Evolutionary conservation across 768 basidiomycete species (phyloP).

Genomic region (Fomitopsis serialis): DNA sequence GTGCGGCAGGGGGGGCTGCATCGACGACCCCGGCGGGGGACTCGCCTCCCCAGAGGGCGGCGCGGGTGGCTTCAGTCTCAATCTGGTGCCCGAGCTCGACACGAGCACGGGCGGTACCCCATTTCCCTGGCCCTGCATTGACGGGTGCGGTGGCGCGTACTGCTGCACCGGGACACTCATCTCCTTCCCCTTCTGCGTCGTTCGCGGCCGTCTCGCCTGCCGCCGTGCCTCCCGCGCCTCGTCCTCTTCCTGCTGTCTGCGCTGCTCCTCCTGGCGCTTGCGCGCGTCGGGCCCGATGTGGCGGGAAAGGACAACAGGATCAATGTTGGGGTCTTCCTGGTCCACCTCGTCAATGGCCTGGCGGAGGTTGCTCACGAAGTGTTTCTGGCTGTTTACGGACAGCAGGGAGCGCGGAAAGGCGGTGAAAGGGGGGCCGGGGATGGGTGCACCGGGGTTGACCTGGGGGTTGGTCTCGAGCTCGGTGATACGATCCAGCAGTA

Average conservation of each 20-base stretch:
- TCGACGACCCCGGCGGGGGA: slow-evolving; percentile 12
- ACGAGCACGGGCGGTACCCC: slow-evolving; percentile 28
- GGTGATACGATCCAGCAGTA: slow-evolving; percentile 53
- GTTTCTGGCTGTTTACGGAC: slow-evolving; percentile 35
- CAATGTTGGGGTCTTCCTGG: slow-evolving; percentile 37
- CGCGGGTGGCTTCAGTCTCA: slow-evolving; percentile 44
- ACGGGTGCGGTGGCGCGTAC: slow-evolving; percentile 11
- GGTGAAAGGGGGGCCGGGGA: slow-evolving; percentile 32
- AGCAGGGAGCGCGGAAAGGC: slow-evolving; percentile 47
- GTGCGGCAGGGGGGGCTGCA: slow-evolving; percentile 4
- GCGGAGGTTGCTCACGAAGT: slow-evolving; percentile 43
- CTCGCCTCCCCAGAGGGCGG: slow-evolving; percentile 18
- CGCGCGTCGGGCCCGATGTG: slow-evolving; percentile 40
- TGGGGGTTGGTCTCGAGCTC: slow-evolving; percentile 44
- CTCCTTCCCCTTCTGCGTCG: slow-evolving; percentile 36
- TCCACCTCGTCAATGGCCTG: slow-evolving; percentile 42
- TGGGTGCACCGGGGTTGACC: slow-evolving; percentile 24
- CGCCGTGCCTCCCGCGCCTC: slow-evolving; percentile 39
- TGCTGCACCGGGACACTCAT: slow-evolving; percentile 22
- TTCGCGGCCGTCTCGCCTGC: slow-evolving; percentile 26
- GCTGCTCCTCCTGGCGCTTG: slow-evolving; percentile 40
- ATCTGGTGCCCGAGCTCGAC: slow-evolving; percentile 41
- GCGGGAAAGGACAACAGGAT: slow-evolving; percentile 42
- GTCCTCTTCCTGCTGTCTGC: slow-evolving; percentile 35
- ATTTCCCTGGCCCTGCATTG: not conserved